phyloP scores from a whole-genome alignment of 768 basidiomycete species.

The Chlorophyllum brunneum region DNA sequence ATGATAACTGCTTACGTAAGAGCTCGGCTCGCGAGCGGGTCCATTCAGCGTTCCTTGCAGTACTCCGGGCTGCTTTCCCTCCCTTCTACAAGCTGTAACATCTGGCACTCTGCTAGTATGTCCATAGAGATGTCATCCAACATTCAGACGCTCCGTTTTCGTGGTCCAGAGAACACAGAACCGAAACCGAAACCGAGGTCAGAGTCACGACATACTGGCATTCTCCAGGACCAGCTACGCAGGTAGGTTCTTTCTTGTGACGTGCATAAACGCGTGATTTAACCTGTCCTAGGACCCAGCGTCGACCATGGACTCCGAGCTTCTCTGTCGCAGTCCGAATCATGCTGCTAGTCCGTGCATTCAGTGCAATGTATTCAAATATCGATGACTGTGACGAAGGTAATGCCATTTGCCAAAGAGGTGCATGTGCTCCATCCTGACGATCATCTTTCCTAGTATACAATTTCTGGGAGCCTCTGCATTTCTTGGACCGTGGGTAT shows the following conservation, averaged over 20 bases:
- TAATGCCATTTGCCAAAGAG: constrained; percentile 23
- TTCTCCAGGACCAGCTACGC: constrained; percentile 78
- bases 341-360: constrained; percentile 73
- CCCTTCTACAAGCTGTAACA: not conserved
- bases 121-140: constrained; percentile 31
- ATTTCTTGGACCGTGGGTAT: constrained; percentile 80
- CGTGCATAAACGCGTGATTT: constrained; percentile 6
- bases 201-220: constrained; percentile 29
- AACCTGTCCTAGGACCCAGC: constrained; percentile 46
- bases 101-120: not conserved
- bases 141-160: constrained; percentile 47
- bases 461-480: constrained; percentile 99
- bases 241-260: constrained; percentile 37
- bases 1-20: constrained; percentile 9
- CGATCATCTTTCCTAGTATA: constrained; percentile 54
- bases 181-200: constrained; percentile 27
- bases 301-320: constrained; percentile 81
- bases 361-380: constrained; percentile 91
- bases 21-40: too few species aligned
- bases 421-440: not conserved
- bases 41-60: too few species aligned
- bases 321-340: constrained; percentile 84
- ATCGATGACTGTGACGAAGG: constrained; percentile 98
- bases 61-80: not conserved
- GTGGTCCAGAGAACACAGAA: constrained; percentile 32